Percentiles rank a stretch among this genome's conserved stretches.
Conservation (phyloP, 805 yeast genomes). For the Millerozyma miso region DNA sequence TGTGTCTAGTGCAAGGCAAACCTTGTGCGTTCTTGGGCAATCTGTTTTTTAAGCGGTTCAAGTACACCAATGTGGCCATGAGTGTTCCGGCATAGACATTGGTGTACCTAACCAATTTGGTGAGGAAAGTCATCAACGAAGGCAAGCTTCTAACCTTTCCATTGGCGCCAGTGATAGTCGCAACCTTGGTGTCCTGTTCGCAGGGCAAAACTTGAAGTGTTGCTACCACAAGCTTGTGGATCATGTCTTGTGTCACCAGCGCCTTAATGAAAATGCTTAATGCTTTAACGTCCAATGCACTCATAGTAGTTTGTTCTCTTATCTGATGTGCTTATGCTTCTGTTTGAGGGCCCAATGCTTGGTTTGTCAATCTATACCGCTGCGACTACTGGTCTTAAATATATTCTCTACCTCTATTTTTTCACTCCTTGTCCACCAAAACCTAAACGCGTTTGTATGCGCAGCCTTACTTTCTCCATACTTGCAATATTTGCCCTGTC, state of each 20-base stretch:
- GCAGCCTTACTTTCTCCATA: background rate
- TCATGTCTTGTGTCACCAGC: conserved; percentile 73
- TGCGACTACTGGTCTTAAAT: background rate
- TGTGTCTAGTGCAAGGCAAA: conserved; percentile 73
- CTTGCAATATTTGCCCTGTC: background rate
- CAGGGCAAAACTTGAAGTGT: conserved; percentile 68
- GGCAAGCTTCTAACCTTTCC: conserved; percentile 46
- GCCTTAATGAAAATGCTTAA: conserved; percentile 54
- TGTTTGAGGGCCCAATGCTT: background rate
- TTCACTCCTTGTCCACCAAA: background rate
- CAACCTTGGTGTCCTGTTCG: conserved; percentile 35
- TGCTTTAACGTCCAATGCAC: conserved; percentile 43
- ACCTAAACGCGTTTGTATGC: background rate
- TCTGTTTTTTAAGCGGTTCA: conserved; percentile 55
- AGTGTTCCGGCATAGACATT: conserved; percentile 79
- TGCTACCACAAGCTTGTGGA: conserved; percentile 60
- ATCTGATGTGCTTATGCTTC: background rate
- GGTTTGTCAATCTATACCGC: background rate
- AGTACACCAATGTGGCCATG: conserved; percentile 66
- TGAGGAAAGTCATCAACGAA: conserved; percentile 69
- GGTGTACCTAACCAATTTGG: conserved; percentile 66
- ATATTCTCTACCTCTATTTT: background rate
- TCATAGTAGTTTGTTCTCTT: background rate
- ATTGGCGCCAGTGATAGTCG: conserved; percentile 20
- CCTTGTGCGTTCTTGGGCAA: conserved; percentile 73